Base-by-base conservation (phyloP, 2,329 filamentous ascomycete genomes). In the Coleophoma eucalyptorum region DNA sequence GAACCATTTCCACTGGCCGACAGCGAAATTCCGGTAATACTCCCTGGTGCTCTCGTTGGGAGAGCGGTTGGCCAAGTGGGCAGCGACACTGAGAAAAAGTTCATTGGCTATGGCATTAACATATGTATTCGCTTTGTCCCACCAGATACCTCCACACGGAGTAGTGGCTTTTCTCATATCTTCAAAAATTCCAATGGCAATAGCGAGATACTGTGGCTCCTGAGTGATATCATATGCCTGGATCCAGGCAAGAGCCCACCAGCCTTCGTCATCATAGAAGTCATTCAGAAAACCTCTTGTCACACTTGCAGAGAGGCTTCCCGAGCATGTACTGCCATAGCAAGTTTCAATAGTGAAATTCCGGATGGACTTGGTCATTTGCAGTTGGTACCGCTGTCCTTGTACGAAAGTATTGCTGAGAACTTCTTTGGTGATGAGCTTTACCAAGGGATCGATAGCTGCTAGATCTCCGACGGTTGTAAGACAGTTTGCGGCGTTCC, bases 401-500 rank as follows among this genome's bases (percentile, higher is more conserved):
- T 58, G 49, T 2, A 56, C 52, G 16, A 74, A 65, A 0, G 74
- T 76, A 47, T 72, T 77, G 13, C 66, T 64, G 50, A 78, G 75
- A 4, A 77, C 64, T 12, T 64, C 57, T 13, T 54, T 60, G 2
- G 69, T 72, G 0, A 67, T 60, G 1, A 59, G 53, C n/a, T 59
- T 59, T 49, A 67, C 66, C n/a, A 56, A 65, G 38, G 58, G 60
- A 50, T 71, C 68, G 26, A 68, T 45, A 1, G 65, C 64, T 7
- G 61, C 62, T 2, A 64, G 50, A 50, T 89, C 81, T 47, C 76
- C 78, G 16, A 89, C 66, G 3, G 75, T 76, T 0, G 83, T 87
- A 52, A 90, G 69, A 51, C 76, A 76, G 62, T 89, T 90, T 42
- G 80, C 87, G 48, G 78, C 78, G 62, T 89, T 88, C 87, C 87